These are phyloP conservation scores for Backusella macrospora DNA, from an alignment of 192 early-diverging fungal genomes.

Conservation along the genomic window DNA sequence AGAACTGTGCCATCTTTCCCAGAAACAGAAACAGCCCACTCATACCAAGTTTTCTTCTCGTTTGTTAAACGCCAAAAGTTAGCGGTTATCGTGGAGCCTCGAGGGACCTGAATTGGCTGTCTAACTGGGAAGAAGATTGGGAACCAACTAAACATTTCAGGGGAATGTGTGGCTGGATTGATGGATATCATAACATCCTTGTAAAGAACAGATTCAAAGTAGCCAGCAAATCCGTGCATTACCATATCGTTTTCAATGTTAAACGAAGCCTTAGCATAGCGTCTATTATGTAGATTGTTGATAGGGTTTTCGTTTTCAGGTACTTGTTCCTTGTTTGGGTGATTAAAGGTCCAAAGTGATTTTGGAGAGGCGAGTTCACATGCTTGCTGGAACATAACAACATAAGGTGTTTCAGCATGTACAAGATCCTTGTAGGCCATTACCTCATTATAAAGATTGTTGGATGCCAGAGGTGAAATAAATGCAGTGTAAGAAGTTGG, in stretches of 20 bases:
- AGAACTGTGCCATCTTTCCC: constrained; percentile 39
- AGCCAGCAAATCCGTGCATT: constrained; percentile 94
- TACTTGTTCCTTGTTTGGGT: constrained; percentile 60
- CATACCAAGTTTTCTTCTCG: constrained; percentile 92
- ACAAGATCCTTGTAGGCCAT: constrained; percentile 62
- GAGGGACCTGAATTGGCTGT: constrained; percentile 71
- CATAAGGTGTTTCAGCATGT: constrained; percentile 92
- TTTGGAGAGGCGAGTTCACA: constrained; percentile 68
- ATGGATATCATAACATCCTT: constrained; percentile 79
- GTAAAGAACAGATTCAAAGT: constrained; percentile 94
- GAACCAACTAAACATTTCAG: constrained; percentile 98
- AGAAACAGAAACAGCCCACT: constrained; percentile 74
- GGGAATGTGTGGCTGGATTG: constrained; percentile 82
- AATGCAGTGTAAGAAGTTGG: constrained; percentile 85
- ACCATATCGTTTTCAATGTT: constrained; percentile 54
- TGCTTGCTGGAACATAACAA: constrained; percentile 92
- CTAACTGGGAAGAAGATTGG: constrained; percentile 92
- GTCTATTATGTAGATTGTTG: constrained; percentile 77
- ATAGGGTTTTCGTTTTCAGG: constrained; percentile 48
- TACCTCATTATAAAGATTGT: constrained; percentile 79
- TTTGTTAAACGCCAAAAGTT: constrained; percentile 88
- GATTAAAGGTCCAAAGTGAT: constrained; percentile 80
- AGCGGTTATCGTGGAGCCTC: constrained; percentile 60
- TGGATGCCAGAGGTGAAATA: constrained; percentile 85
- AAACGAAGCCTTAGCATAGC: constrained; percentile 63